These are phyloP conservation scores for Paecilomyces formosus DNA, from an alignment of 2,329 filamentous ascomycete species.

Conservation along the genomic window DNA sequence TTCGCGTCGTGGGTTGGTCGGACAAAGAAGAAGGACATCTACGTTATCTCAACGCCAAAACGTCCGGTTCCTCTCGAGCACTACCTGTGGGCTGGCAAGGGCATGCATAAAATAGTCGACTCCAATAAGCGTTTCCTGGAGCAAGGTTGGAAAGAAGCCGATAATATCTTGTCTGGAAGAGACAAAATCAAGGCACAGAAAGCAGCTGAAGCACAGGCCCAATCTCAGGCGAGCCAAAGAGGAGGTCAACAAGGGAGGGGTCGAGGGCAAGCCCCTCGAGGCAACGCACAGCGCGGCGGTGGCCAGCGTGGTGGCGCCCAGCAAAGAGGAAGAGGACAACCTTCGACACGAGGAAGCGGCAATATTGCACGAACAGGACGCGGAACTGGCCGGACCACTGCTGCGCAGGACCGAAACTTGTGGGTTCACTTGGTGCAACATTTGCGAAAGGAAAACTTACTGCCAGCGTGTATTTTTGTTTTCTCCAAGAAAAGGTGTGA, in stretches of 20 bases:
- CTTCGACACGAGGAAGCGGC: conserved; percentile 56
- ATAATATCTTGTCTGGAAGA: conserved; percentile 70
- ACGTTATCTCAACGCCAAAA: conserved; percentile 96
- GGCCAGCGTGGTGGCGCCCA: conserved; percentile 41
- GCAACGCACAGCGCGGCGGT: conserved; percentile 37
- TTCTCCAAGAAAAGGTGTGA: conserved; percentile 98
- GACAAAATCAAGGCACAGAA: conserved; percentile 62
- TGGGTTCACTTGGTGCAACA: conserved; percentile 96
- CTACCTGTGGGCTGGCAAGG: conserved; percentile 90
- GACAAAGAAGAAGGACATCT: conserved; percentile 98
- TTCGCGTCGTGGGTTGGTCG: conserved; percentile 98
- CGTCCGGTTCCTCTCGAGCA: conserved; percentile 91
- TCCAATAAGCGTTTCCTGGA: conserved; percentile 87
- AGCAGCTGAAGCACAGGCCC: conserved; percentile 45
- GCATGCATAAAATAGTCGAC: conserved; percentile 90
- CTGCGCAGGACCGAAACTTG: conserved; percentile 88
- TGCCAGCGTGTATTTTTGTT: conserved; percentile 94
- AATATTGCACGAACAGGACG: conserved; percentile 87
- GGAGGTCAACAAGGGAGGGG: conserved; percentile 48
- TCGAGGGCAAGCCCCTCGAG: conserved; percentile 43
- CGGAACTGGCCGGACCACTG: conserved; percentile 76
- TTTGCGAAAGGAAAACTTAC: conserved; percentile 74
- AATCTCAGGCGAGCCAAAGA: conserved; percentile 45
- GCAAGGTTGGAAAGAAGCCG: conserved; percentile 90
- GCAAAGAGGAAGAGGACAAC: conserved; percentile 50